phyloP scores from a whole-genome alignment of 2,329 filamentous ascomycete genomes.

The Pochonia chlamydosporia region DNA sequence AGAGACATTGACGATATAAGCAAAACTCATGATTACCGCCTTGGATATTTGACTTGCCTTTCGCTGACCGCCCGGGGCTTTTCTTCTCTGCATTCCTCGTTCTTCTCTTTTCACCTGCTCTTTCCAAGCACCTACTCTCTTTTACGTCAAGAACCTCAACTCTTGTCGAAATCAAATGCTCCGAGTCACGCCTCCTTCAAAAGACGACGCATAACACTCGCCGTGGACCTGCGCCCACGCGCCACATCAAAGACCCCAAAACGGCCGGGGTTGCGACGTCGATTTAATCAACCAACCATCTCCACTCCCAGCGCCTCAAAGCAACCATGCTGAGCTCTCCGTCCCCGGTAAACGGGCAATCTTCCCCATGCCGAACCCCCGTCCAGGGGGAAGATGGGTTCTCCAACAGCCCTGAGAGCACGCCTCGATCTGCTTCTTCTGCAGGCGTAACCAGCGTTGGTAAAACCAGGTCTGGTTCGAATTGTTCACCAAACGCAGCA shows the following conservation, averaged over 20 bases:
- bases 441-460: neutral
- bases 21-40: neutral
- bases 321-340: constrained; percentile 19
- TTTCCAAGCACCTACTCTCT: neutral
- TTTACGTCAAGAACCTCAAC: neutral
- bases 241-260: neutral
- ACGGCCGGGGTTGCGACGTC: constrained; percentile 3
- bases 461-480: neutral
- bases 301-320: constrained; percentile 10
- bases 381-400: constrained; percentile 9
- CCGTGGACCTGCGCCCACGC: neutral
- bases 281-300: constrained; percentile 9
- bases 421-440: constrained; percentile 1
- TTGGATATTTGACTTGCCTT: neutral
- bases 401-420: neutral
- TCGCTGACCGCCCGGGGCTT: neutral
- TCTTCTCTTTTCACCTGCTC: neutral
- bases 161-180: neutral
- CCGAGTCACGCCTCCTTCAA: neutral
- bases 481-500: neutral
- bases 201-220: neutral
- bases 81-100: neutral
- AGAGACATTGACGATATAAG: neutral
- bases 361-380: constrained; percentile 1
- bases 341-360: constrained; percentile 1